phyloP scores from a whole-genome alignment of 129 eudicot species.

The Oenanthe sinensis region DNA sequence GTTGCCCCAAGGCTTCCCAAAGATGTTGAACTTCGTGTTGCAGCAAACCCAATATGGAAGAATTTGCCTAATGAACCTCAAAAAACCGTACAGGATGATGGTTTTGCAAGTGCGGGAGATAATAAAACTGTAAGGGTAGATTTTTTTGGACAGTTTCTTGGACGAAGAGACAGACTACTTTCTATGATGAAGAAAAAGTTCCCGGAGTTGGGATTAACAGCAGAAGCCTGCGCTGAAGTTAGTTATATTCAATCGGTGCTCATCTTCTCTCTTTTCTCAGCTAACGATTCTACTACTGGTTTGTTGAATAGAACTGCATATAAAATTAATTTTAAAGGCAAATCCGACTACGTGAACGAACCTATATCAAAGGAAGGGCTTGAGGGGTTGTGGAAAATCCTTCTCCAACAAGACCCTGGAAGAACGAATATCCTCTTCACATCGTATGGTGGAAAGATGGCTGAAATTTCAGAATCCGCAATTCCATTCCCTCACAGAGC shows the following conservation, averaged over 20 bases:
- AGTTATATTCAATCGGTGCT: neutral
- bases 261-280: neutral
- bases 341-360: neutral
- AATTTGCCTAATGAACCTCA: neutral
- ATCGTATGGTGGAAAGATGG: conserved; percentile 1
- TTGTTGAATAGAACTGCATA: neutral
- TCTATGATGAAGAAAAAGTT: neutral
- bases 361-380: neutral
- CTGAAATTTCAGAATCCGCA: neutral
- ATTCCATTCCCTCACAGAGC: conserved; percentile 2
- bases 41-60: neutral
- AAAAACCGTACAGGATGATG: neutral
- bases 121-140: neutral
- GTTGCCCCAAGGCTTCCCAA: neutral
- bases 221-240: neutral
- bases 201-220: neutral
- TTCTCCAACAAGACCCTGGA: neutral
- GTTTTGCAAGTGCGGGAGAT: neutral
- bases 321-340: neutral
- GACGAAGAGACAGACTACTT: neutral
- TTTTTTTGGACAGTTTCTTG: neutral
- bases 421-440: neutral
- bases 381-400: neutral
- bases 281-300: neutral
- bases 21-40: neutral